Evolutionary conservation across 768 basidiomycete genomes (phyloP), one percentile per base, ranked within the genome.

Genomic region (Calvatia gigantea): DNA sequence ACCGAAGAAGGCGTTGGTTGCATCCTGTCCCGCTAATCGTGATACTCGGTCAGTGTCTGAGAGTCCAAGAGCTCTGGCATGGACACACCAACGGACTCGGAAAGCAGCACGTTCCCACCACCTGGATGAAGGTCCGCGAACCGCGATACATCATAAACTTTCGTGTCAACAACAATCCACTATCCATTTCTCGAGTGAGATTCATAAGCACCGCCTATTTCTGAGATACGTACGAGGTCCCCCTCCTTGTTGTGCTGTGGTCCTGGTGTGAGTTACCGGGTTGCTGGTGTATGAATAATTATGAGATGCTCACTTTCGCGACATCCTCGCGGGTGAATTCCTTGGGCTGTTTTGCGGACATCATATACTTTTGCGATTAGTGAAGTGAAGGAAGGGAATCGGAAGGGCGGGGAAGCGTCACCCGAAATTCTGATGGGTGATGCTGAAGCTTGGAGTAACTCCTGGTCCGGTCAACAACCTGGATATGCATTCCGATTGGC

Each of bases 71-170:
- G 27, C 14, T 6, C 29, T 19, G 17, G 33, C 8, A 29, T 4
- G 7, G 21, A 25, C 82, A 62, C 63, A 88, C 89, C 89, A 50
- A 96, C 78, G 33, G 76, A 70, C 8, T 80, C 70, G 17, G 85
- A 82, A 60, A 80, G 80, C 27, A 92, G 73, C 4, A 96, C 92
- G 31, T 83, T 86, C 25, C 81, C 67, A 8, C 94, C 94, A 50
- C 94, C 83, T 1, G 93, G 95, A 65, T 98, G 95, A 47, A 97
- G 70, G 58, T 84, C 75, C 21, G 84, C 86, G 62, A 98, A 97
- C 58, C 81, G 84, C 35, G 87, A 83, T 28, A 98, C 68, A 65
- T 93, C 83, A 55, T 88, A 94, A 27, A 94, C 89, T 62, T 86
- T 89, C 6, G 87, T 74, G 67, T 94, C 91, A 48, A 94, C 77